Evolutionary conservation across 2,329 filamentous ascomycete species (phyloP), one percentile per base, ranked within the genome.

Genomic region (Hortaea werneckii): DNA sequence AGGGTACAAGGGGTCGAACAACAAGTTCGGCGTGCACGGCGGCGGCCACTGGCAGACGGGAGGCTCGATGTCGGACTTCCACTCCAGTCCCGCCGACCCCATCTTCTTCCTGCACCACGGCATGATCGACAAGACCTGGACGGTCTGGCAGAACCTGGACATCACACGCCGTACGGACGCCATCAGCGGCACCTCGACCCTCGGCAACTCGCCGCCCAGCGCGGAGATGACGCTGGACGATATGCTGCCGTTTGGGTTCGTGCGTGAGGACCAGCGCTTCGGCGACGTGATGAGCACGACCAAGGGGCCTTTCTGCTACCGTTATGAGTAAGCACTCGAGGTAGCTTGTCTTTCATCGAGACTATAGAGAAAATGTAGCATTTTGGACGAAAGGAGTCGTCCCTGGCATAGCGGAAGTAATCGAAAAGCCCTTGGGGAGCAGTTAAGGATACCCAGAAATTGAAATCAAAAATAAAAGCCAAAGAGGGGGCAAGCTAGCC

Each of bases 71-170:
- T 63, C 65, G 38, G 72, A 75, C 56, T 71, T 67, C 45, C 54
- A 59, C 53, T 64, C 66, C 1, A 71, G 67, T 7, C 71, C 73
- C 1, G 65, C 61, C 5, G 72, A 76, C 41, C 71, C 71, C 3
- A 52, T 64, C 4, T 76, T 76, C 60, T 76, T 65, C 57, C 59
- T 72, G 29, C 73, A 75, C 50, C 72, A 75, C 48, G 57, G 53
- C 9, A 68, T 68, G 65, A 66, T 76, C 28, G 71, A 73, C 50
- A 63, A 69, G 1, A 50, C 67, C 4, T 76, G 65, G 60, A 69
- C 67, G 60, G 71, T 69, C 9, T 77, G 73, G 73, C 72, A 76
- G 53, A 70, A 69, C 47, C 57, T 67, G 40, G 65, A 74, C 46
- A 55, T 65, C 34, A 52, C 56, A 41, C 58, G 59, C 9, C 61